These are phyloP conservation scores for Solanum commersonii DNA, from an alignment of 257 asterid species.

Conservation along the genomic window DNA sequence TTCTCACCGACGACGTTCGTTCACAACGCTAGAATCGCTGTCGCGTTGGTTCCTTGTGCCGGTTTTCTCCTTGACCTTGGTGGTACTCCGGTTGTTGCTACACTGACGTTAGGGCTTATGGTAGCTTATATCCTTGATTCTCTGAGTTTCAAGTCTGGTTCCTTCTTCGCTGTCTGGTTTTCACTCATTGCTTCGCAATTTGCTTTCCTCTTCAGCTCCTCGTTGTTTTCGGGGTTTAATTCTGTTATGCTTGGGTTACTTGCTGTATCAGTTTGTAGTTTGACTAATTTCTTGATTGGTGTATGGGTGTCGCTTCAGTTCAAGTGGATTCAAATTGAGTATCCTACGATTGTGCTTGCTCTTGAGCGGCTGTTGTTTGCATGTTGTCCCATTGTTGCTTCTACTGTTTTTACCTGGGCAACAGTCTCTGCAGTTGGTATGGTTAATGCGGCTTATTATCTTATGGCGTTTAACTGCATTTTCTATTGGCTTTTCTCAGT, in stretches of 20 bases:
- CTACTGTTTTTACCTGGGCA: conserved; percentile 88
- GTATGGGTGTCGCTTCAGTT: conserved; percentile 96
- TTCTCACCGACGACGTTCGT: conserved; percentile 54
- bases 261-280: conserved; percentile 58
- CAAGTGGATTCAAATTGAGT: conserved; percentile 92
- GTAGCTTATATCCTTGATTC: conserved; percentile 85
- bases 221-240: conserved; percentile 46
- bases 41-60: conserved; percentile 76
- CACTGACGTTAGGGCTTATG: conserved; percentile 73
- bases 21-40: conserved; percentile 75
- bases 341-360: conserved; percentile 83
- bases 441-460: conserved; percentile 74
- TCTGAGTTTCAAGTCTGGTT: conserved; percentile 71
- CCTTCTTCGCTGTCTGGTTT: conserved; percentile 88
- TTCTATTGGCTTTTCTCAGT: conserved; percentile 94
- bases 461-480: conserved; percentile 73
- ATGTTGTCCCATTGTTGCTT: conserved; percentile 61
- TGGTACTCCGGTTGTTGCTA: conserved; percentile 83
- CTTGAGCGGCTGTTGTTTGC: conserved; percentile 87
- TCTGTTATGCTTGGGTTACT: conserved; percentile 41
- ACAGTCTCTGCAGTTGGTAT: conserved; percentile 89
- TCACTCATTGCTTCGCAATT: conserved; percentile 78
- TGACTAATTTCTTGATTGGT: conserved; percentile 77
- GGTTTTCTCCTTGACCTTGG: conserved; percentile 95
- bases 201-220: conserved; percentile 70